A percentile compares a stretch with the other conserved stretches of the same genome.
These are phyloP conservation scores for Chrysoporthe austroafricana DNA, from an alignment of 2,329 filamentous ascomycete species.

Conservation along the genomic window DNA sequence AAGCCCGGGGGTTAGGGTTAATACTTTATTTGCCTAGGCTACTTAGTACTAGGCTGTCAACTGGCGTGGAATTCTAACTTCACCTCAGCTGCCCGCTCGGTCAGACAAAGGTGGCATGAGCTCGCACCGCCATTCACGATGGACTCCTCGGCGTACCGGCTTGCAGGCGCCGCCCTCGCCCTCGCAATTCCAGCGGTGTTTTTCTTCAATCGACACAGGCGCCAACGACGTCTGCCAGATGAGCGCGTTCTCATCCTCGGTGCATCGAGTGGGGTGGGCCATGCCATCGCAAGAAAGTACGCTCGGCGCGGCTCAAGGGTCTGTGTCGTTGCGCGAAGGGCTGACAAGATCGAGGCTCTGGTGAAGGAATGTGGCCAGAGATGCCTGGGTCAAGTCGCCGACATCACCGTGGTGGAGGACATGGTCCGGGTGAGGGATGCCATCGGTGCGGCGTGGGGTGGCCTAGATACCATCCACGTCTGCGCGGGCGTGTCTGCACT, in stretches of 20 bases:
- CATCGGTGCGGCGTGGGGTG: slow-evolving; percentile 35
- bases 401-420: slow-evolving; percentile 35
- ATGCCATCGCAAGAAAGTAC: slow-evolving; percentile 36
- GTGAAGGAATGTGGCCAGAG: slow-evolving; percentile 35
- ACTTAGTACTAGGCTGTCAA: not conserved
- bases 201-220: slow-evolving; percentile 5
- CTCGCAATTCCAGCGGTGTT: slow-evolving; percentile 15
- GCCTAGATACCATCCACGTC: slow-evolving; percentile 38
- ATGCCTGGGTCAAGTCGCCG: slow-evolving; percentile 36
- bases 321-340: slow-evolving; percentile 38
- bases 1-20: not conserved
- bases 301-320: slow-evolving; percentile 36
- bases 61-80: not conserved
- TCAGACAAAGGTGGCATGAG: not conserved
- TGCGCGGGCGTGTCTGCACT: slow-evolving; percentile 41
- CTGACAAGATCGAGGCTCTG: slow-evolving; percentile 34
- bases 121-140: not conserved
- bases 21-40: not conserved
- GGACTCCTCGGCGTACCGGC: slow-evolving; percentile 2
- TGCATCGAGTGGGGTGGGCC: slow-evolving; percentile 41
- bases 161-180: slow-evolving; percentile 15
- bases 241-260: slow-evolving; percentile 41
- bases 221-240: slow-evolving; percentile 7
- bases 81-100: too few species aligned
- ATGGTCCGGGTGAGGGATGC: slow-evolving; percentile 36